Evolutionary conservation across 495 filamentous ascomycete species (phyloP).

Genomic region (Penicillium goetzii): DNA sequence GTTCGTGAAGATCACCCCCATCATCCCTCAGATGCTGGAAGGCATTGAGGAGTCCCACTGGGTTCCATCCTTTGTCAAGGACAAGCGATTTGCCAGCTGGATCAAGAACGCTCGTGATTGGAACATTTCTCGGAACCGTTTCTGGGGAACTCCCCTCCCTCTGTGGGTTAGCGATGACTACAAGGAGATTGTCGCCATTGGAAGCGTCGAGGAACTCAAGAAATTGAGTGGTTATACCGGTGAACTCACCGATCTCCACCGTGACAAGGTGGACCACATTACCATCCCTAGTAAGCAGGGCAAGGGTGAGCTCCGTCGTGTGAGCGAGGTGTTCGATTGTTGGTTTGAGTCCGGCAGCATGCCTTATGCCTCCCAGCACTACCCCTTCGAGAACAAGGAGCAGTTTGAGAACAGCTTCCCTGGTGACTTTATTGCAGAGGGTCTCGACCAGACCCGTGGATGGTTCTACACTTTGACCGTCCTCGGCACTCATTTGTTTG

Average conservation of each 20-base stretch:
- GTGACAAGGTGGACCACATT: conserved; percentile 93
- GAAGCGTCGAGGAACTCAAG: conserved; percentile 85
- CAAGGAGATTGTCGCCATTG: conserved; percentile 84
- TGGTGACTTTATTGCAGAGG: conserved; percentile 96
- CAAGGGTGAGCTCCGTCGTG: conserved; percentile 79
- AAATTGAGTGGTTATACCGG: conserved; percentile 82
- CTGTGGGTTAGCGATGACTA: conserved; percentile 90
- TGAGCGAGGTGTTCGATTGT: conserved; percentile 95
- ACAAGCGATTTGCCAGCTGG: conserved; percentile 86
- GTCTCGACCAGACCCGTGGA: conserved; percentile 89
- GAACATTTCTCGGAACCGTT: conserved; percentile 94
- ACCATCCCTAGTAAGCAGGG: conserved; percentile 93
- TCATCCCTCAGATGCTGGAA: conserved; percentile 86
- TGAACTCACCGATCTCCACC: conserved; percentile 87
- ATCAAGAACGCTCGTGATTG: conserved; percentile 92
- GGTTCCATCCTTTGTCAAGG: conserved; percentile 92
- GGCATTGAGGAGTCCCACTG: conserved; percentile 92
- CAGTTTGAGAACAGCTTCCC: conserved; percentile 84
- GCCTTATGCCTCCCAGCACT: conserved; percentile 93
- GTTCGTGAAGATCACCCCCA: conserved; percentile 87
- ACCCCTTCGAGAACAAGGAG: conserved; percentile 91
- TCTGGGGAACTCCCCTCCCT: conserved; percentile 96
- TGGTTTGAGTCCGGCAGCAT: conserved; percentile 96
- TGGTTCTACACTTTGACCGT: conserved; percentile 98
- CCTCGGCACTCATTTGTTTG: conserved; percentile 89